Evolutionary conservation across 805 yeast genomes (phyloP).

Genomic region (Henningerozyma blattae): DNA sequence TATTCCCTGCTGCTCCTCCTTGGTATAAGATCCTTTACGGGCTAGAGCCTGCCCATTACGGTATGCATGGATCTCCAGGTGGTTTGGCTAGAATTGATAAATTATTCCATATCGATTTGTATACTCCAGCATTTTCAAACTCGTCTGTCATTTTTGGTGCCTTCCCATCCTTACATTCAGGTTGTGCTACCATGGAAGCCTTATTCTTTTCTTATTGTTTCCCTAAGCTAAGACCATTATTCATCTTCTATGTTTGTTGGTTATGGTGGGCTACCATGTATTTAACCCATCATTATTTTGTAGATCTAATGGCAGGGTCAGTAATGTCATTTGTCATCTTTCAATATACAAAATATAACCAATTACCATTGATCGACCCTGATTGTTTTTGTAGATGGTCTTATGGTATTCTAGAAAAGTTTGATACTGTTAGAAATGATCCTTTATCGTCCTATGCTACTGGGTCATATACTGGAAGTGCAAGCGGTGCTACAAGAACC

Average conservation of each 20-base stretch:
- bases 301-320: conserved; percentile 87
- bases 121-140: conserved; percentile 68
- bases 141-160: conserved; percentile 95
- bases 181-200: conserved; percentile 91
- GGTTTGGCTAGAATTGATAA: conserved; percentile 81
- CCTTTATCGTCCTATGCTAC: conserved; percentile 20
- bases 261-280: conserved; percentile 99
- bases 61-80: conserved; percentile 90
- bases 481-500: not conserved
- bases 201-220: conserved; percentile 72
- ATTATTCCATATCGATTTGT: conserved; percentile 67
- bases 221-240: conserved; percentile 54
- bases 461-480: no score
- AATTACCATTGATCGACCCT: conserved; percentile 48
- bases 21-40: conserved; percentile 88
- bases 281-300: conserved; percentile 88
- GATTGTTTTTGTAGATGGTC: conserved; percentile 58
- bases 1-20: conserved; percentile 93
- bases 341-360: conserved; percentile 51
- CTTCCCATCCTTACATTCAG: conserved; percentile 76
- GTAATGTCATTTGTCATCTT: conserved; percentile 62
- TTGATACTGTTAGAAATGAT: conserved; percentile 23
- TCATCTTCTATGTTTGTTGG: conserved; percentile 72
- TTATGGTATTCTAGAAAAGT: conserved; percentile 31
- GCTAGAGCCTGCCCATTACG: conserved; percentile 77